Conservation (phyloP, 371 early-diverging fungal genomes). For the Haplosporangium sp. region DNA sequence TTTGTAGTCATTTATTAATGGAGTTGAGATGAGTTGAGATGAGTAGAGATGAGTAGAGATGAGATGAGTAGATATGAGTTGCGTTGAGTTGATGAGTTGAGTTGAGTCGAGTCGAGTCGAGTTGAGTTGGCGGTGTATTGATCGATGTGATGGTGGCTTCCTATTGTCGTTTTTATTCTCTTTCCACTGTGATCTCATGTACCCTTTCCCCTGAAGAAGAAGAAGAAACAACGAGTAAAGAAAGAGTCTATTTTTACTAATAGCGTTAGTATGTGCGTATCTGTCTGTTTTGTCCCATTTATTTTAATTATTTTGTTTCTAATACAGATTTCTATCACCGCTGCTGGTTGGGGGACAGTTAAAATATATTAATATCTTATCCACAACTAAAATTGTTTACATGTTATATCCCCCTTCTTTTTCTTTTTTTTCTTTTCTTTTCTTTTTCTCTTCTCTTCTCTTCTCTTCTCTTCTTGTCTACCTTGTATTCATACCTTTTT, state of each 20-base stretch:
- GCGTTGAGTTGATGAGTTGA: too few species aligned
- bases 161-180: background rate
- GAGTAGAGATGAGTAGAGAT: too few species aligned
- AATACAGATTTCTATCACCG: slow-evolving; percentile 2
- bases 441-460: background rate
- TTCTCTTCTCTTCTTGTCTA: background rate
- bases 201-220: background rate
- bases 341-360: background rate
- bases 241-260: slow-evolving; percentile 2
- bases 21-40: too few species aligned
- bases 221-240: background rate
- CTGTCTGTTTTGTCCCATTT: background rate
- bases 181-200: background rate
- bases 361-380: too few species aligned
- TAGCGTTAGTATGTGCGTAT: background rate
- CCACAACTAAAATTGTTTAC: too few species aligned
- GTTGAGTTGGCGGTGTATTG: too few species aligned
- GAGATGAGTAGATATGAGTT: too few species aligned
- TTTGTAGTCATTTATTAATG: too few species aligned
- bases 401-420: background rate
- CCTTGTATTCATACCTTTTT: background rate
- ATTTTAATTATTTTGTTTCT: slow-evolving; percentile 2
- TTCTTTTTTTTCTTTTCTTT: background rate
- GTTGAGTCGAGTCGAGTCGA: too few species aligned
- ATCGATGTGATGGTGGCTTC: too few species aligned